phyloP scores from a whole-genome alignment of 768 basidiomycete species.

The Kwoniella newhampshirensis region DNA sequence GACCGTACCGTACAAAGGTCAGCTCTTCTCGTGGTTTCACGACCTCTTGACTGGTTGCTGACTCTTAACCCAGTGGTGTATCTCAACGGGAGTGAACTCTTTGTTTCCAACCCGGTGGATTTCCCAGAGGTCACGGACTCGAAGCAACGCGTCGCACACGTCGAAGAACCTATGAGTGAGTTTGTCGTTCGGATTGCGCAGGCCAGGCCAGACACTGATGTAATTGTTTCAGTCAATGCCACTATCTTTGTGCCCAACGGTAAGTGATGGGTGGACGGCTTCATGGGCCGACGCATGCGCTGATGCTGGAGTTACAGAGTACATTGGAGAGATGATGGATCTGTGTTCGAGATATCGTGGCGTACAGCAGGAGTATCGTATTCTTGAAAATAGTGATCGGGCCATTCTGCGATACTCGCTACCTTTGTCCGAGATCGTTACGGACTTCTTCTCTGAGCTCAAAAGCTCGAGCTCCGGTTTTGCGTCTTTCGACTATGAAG shows the following conservation, averaged over 20 bases:
- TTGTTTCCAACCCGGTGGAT: conserved; percentile 87
- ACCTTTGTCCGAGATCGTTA: conserved; percentile 88
- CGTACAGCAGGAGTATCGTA: conserved; percentile 75
- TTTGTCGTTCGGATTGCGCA: no score
- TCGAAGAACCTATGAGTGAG: conserved; percentile 76
- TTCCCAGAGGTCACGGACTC: conserved; percentile 81
- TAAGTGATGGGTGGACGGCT: conserved; percentile 48
- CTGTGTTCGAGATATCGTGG: conserved; percentile 84
- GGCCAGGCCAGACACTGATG: no score
- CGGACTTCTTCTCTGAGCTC: conserved; percentile 90
- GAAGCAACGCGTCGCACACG: conserved; percentile 60
- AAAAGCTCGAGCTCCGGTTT: conserved; percentile 66
- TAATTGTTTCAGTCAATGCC: conserved; percentile 65
- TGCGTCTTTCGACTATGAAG: conserved; percentile 72
- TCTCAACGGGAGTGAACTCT: conserved; percentile 62
- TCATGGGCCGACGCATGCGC: conserved; percentile 1
- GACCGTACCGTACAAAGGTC: conserved; percentile 89
- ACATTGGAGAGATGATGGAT: conserved; percentile 94
- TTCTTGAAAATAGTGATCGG: conserved; percentile 66
- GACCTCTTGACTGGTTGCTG: conserved; percentile 10
- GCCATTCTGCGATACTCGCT: conserved; percentile 77
- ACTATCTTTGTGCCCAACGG: conserved; percentile 93
- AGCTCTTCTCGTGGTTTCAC: conserved; percentile 11
- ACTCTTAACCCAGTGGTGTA: conserved; percentile 68
- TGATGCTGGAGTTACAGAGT: conserved; percentile 59